Percentiles rank a stretch among this genome's conserved stretches.
Evolutionary conservation across 2,329 filamentous ascomycete species (phyloP).

Genomic region (Gyromitra esculenta): DNA sequence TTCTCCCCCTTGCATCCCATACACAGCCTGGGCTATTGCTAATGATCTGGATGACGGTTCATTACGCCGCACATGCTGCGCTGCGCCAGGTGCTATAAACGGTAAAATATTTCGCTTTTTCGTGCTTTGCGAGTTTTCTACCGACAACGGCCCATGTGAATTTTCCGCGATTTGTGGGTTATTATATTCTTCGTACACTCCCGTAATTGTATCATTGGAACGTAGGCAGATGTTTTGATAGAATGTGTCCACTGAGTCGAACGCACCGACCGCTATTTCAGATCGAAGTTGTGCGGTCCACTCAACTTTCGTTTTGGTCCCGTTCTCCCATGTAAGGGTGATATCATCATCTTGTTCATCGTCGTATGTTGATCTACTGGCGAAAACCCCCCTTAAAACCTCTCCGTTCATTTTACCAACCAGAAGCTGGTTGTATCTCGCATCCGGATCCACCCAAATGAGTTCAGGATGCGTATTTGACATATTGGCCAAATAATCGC

Average conservation of each 20-base stretch:
- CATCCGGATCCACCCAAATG: constrained; percentile 54
- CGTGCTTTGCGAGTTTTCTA: background rate
- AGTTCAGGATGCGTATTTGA: constrained; percentile 55
- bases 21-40: constrained; percentile 7
- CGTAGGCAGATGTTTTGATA: constrained; percentile 44
- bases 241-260: constrained; percentile 44
- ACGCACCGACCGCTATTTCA: constrained; percentile 26
- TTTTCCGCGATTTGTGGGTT: constrained; percentile 25
- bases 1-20: constrained; percentile 28
- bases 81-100: background rate
- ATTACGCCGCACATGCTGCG: constrained; percentile 21
- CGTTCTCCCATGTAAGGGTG: constrained; percentile 59
- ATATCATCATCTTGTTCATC: constrained; percentile 54
- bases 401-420: constrained; percentile 31
- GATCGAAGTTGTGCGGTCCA: constrained; percentile 55
- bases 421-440: constrained; percentile 53
- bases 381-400: constrained; percentile 44
- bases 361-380: constrained; percentile 56
- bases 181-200: constrained; percentile 10
- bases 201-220: constrained; percentile 12
- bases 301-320: constrained; percentile 57
- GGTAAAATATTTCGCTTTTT: constrained; percentile 24
- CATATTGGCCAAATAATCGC: constrained; percentile 58
- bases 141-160: background rate
- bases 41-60: background rate